These are phyloP conservation scores for Penstemon newberryi DNA, from an alignment of 257 asterid species.

Conservation along the genomic window DNA sequence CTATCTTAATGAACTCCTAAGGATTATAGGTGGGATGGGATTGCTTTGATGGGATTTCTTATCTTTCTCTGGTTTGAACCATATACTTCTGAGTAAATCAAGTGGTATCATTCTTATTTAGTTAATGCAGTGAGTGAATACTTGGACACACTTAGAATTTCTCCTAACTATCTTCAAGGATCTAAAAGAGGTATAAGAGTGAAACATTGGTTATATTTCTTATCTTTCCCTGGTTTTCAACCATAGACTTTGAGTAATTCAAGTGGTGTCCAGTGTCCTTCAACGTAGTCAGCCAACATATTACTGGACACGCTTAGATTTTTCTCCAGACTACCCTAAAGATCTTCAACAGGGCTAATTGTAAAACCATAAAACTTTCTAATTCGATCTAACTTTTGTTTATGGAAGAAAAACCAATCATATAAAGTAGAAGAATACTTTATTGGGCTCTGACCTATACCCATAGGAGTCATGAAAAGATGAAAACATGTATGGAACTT, in stretches of 20 bases:
- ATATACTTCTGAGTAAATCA: no score
- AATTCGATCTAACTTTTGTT: background rate
- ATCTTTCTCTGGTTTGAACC: no score
- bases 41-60: no score
- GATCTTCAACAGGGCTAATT: background rate
- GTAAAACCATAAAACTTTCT: background rate
- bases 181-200: no score
- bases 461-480: background rate
- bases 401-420: slow-evolving; percentile 6
- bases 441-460: background rate
- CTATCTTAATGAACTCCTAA: no score
- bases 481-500: background rate
- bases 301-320: background rate
- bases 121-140: background rate
- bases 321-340: background rate
- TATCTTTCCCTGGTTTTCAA: no score
- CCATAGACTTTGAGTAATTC: no score
- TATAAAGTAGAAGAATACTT: background rate
- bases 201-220: no score
- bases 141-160: no score
- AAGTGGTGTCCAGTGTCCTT: no score
- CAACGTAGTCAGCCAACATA: background rate
- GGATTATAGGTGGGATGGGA: no score
- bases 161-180: no score
- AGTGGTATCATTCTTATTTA: background rate